These are phyloP conservation scores for Dendrobium catenatum DNA, from an alignment of 106 monocot genomes.

Conservation along the genomic window DNA sequence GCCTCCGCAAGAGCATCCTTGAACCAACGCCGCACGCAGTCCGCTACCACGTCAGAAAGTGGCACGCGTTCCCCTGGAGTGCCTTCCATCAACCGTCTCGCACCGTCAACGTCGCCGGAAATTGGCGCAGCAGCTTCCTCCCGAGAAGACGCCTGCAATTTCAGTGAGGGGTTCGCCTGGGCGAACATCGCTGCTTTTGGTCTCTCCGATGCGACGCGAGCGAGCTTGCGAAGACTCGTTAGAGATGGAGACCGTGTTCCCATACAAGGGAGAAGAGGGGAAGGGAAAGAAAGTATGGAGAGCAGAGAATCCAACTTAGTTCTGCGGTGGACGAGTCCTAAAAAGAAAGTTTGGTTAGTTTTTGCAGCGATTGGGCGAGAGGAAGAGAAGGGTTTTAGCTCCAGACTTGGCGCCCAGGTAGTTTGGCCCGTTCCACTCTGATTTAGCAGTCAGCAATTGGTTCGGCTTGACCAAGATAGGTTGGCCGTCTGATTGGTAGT, in stretches of 20 bases:
- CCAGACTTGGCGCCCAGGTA: neutral
- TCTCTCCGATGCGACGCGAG: neutral
- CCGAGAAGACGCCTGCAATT: conserved; percentile 2
- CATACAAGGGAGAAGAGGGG: conserved; percentile 1
- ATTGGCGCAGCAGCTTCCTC: neutral
- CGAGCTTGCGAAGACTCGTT: neutral
- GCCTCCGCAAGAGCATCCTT: conserved; percentile 87
- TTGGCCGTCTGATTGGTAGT: too few relatives aligned
- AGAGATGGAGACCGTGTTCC: conserved; percentile 5
- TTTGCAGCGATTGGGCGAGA: neutral
- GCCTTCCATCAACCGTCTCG: conserved; percentile 2
- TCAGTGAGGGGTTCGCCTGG: neutral
- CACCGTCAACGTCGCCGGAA: neutral
- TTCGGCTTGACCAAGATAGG: too few relatives aligned
- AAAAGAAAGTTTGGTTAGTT: neutral
- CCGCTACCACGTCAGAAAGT: conserved; percentile 71
- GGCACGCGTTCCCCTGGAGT: conserved; percentile 18
- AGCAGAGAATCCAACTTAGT: neutral
- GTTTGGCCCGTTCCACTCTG: neutral
- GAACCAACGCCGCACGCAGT: conserved; percentile 85
- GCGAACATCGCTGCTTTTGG: neutral
- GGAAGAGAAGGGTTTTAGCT: neutral
- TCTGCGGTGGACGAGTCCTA: neutral
- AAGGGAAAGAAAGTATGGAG: neutral
- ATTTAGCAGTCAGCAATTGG: too few relatives aligned